Percentiles rank a stretch among this genome's conserved stretches.
phyloP scores from a whole-genome alignment of 2,329 filamentous ascomycete species.

The Ceratocystis colombiana region DNA sequence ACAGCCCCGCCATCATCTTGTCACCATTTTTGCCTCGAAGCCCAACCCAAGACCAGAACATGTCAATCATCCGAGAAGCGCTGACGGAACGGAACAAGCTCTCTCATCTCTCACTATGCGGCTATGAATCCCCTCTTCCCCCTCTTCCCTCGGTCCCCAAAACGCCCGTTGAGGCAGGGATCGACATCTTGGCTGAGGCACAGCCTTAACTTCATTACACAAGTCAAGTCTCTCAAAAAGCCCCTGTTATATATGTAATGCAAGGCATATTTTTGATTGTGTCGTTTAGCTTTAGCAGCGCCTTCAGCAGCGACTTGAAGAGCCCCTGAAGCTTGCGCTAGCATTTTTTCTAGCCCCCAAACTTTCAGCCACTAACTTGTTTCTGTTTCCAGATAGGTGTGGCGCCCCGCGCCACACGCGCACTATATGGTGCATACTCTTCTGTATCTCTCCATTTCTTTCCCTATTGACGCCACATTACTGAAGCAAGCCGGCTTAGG shows the following conservation, averaged over 20 bases:
- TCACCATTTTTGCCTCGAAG: neutral
- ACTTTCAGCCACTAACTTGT: neutral
- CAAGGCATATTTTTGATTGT: neutral
- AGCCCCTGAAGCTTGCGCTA: neutral
- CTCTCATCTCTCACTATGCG: neutral
- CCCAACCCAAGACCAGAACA: neutral
- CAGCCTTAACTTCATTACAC: neutral
- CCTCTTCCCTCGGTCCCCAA: neutral
- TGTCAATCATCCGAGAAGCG: neutral
- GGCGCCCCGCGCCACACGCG: neutral
- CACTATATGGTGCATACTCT: too few species aligned
- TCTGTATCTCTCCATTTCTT: too few species aligned
- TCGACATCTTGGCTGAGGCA: conserved; percentile 14
- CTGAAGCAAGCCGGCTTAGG: too few species aligned
- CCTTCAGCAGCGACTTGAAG: neutral
- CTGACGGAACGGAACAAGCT: neutral
- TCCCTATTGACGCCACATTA: too few species aligned
- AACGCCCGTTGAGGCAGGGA: neutral
- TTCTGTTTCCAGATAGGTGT: neutral
- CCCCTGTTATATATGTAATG: neutral
- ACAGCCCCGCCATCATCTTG: neutral
- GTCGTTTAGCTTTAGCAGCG: neutral
- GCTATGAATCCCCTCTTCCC: neutral
- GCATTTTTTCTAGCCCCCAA: neutral
- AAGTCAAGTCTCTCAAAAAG: neutral